Evolutionary conservation across 192 early-diverging fungal species (phyloP).

Genomic region (Neocallimastix lanati): DNA sequence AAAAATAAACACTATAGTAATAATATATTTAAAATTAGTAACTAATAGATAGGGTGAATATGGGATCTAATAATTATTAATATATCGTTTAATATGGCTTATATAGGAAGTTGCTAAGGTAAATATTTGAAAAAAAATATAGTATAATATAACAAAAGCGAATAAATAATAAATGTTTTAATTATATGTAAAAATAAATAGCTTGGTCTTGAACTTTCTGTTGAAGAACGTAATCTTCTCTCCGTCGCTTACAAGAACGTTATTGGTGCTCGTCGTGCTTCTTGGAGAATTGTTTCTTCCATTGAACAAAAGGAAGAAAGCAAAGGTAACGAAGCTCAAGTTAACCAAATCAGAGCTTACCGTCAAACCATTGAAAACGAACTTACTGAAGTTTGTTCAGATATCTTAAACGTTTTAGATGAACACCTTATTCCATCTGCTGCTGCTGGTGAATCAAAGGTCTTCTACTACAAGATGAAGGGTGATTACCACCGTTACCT

Average conservation of each 20-base stretch:
- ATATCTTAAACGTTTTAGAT: slow-evolving; percentile 80
- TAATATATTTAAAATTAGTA: too few species aligned
- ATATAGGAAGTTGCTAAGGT: not conserved
- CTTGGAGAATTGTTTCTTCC: slow-evolving; percentile 97
- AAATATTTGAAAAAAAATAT: not conserved
- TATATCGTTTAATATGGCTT: not conserved
- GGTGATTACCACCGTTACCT: slow-evolving; percentile 99
- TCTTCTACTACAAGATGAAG: slow-evolving; percentile 99
- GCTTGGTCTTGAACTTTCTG: slow-evolving; percentile 78
- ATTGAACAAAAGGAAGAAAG: slow-evolving; percentile 98
- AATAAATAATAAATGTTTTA: not conserved
- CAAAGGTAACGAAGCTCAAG: slow-evolving; percentile 79
- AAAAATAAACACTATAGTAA: too few species aligned
- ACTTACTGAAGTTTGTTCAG: slow-evolving; percentile 85
- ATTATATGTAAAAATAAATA: slow-evolving; percentile 4
- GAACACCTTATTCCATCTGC: slow-evolving; percentile 80
- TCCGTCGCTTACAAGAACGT: slow-evolving; percentile 99
- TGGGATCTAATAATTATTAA: not conserved
- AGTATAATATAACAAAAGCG: not conserved
- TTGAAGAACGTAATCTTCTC: slow-evolving; percentile 96
- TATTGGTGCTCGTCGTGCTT: slow-evolving; percentile 95
- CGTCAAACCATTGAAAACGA: slow-evolving; percentile 80
- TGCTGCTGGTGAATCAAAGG: slow-evolving; percentile 90
- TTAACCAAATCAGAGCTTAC: slow-evolving; percentile 84
- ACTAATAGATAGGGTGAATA: too few species aligned